phyloP scores from a whole-genome alignment of 345 rosid species.

The Gossypium arboreum region DNA sequence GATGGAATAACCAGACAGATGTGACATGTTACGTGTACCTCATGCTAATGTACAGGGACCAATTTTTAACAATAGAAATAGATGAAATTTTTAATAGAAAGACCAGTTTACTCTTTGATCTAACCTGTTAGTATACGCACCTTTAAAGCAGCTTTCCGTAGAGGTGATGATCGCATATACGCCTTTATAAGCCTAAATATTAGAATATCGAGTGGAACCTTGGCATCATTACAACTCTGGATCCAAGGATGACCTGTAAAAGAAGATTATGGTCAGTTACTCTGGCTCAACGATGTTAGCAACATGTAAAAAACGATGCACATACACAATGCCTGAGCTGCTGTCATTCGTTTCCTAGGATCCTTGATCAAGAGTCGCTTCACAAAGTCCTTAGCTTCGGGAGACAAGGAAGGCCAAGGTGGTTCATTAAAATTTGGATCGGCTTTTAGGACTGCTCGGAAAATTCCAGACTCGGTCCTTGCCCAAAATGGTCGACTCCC shows the following conservation, averaged over 20 bases:
- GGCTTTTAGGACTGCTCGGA: constrained; percentile 79
- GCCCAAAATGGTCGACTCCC: constrained; percentile 99
- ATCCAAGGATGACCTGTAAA: constrained; percentile 95
- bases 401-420: constrained; percentile 87
- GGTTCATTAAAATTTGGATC: constrained; percentile 83
- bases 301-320: constrained; percentile 23
- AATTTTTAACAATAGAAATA: no score
- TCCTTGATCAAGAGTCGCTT: constrained; percentile 74
- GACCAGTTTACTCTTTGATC: no score
- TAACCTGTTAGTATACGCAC: constrained; percentile 31
- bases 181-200: constrained; percentile 70
- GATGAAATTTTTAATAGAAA: no score
- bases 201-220: constrained; percentile 70
- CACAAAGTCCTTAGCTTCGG: constrained; percentile 86
- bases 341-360: constrained; percentile 84
- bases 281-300: constrained; percentile 15
- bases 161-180: constrained; percentile 79
- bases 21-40: no score
- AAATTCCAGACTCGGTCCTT: constrained; percentile 90
- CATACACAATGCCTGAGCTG: constrained; percentile 92
- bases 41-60: no score
- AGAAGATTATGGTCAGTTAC: constrained; percentile 10
- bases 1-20: no score
- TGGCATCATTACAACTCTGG: constrained; percentile 35
- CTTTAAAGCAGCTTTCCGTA: constrained; percentile 90